Evolutionary conservation across 805 yeast genomes (phyloP).

Genomic region (Cyberlindnera galapagoensis): DNA sequence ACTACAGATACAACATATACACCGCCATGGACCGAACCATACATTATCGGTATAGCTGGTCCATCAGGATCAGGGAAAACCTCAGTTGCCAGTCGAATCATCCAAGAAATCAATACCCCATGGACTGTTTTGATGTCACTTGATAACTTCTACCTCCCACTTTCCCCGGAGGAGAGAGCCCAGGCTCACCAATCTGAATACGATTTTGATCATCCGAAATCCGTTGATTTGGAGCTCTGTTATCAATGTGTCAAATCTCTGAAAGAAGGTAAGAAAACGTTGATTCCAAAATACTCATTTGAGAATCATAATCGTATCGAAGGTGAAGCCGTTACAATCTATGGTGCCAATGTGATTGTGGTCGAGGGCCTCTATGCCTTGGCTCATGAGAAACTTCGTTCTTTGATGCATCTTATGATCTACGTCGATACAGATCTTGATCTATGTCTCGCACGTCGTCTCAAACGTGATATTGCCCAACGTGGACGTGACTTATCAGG

Average conservation of each 20-base stretch:
- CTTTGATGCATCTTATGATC: slow-evolving; percentile 77
- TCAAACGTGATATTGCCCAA: slow-evolving; percentile 78
- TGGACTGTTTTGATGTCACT: slow-evolving; percentile 89
- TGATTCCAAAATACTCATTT: slow-evolving; percentile 69
- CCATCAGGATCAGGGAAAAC: slow-evolving; percentile 91
- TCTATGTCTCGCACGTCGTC: slow-evolving; percentile 81
- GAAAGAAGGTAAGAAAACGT: slow-evolving; percentile 62
- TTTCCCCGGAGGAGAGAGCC: slow-evolving; percentile 52
- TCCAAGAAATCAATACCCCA: slow-evolving; percentile 74
- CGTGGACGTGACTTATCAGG: slow-evolving; percentile 83
- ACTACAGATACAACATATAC: too few species aligned
- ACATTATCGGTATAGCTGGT: slow-evolving; percentile 84
- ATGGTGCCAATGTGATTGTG: slow-evolving; percentile 91
- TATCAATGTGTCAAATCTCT: slow-evolving; percentile 55
- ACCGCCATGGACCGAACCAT: slow-evolving; percentile 89
- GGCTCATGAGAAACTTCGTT: slow-evolving; percentile 60
- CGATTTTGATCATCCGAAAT: slow-evolving; percentile 86
- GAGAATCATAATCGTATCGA: slow-evolving; percentile 46
- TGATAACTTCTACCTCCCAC: slow-evolving; percentile 86
- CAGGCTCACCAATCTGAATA: slow-evolving; percentile 63
- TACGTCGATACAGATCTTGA: slow-evolving; percentile 94
- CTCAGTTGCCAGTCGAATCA: slow-evolving; percentile 78
- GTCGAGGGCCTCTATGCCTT: slow-evolving; percentile 89
- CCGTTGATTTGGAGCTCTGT: slow-evolving; percentile 72
- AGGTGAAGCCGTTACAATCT: slow-evolving; percentile 62